Base-by-base conservation (phyloP, 768 basidiomycete genomes). In the Clitopilus hobsonii region DNA sequence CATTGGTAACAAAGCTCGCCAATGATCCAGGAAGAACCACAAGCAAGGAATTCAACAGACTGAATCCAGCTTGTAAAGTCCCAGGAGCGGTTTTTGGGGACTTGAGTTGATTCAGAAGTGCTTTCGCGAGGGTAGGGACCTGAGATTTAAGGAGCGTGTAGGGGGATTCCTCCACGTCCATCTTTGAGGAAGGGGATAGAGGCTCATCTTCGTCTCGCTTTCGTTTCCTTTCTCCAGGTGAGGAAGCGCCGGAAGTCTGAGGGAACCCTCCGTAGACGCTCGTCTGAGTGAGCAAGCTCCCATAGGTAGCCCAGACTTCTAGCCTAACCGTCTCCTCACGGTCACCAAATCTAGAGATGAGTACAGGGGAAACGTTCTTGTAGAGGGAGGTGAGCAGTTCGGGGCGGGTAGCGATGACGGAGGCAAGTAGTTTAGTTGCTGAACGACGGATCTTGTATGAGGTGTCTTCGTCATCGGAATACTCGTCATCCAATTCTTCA, bases 401-500 rank as follows among this genome's bases (percentile, higher is more conserved):
- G 0, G 94, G 92, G 23, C 94, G 90, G 1, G 96, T 98, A 11
- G 83, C 84, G 55, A 98, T 86, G 49, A 97, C 75, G 5, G 91
- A 89, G 25, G 86, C 75, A 14, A 98, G 78, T 3, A 98, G 76
- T 67, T 98, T 98, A 16, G 94, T 93, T 6, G 97, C 88, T 6
- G 92, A 88, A 45, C 97, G 85, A 59, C 97, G 88, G 55, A 97
- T 92, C 70, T 98, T 98, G 82, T 97, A 98, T 0, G 96, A 98
- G 10, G 90, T 91, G 65, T 99, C 97, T 68, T 98, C 97, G 55
- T 99, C 97, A 62, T 99, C 97, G 5, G 93, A 94, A 69, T 97
- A 98, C 59, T 92, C 95, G 60, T 24, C 8, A 52, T 30, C 87
- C 63, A 63, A 89, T 88, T 90, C 88, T 60, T 89, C 87, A 20